These are phyloP conservation scores for Lodderomyces margitis DNA, from an alignment of 1,139 yeast genomes.

Conservation along the genomic window DNA sequence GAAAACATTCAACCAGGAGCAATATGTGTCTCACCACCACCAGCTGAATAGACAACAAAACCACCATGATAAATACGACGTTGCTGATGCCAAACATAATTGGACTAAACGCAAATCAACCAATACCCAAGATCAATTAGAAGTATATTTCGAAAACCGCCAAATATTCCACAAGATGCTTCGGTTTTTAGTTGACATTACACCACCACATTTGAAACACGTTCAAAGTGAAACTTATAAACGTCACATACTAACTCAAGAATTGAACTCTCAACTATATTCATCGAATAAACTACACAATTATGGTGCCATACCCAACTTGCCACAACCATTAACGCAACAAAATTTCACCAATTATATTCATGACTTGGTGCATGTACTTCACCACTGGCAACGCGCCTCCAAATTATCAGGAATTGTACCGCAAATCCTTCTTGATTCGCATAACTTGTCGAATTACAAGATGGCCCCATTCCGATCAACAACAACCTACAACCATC, in stretches of 20 bases:
- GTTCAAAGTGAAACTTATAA: conserved; percentile 11
- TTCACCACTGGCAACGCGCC: conserved; percentile 33
- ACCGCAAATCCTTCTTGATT: conserved; percentile 38
- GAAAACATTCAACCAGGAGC: conserved; percentile 27
- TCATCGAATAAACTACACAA: conserved; percentile 14
- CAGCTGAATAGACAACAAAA: neutral
- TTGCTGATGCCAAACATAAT: conserved; percentile 22
- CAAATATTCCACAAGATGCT: conserved; percentile 31
- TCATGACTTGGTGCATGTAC: conserved; percentile 36
- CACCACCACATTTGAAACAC: conserved; percentile 30
- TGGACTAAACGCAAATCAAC: conserved; percentile 23
- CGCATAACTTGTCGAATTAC: conserved; percentile 36
- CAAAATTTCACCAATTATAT: conserved; percentile 37
- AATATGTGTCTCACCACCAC: neutral
- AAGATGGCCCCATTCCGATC: conserved; percentile 32
- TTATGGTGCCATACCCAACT: conserved; percentile 32
- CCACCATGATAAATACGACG: conserved; percentile 20
- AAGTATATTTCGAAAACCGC: conserved; percentile 28
- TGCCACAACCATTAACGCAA: conserved; percentile 29
- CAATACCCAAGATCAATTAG: conserved; percentile 21
- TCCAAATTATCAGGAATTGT: conserved; percentile 40
- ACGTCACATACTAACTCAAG: conserved; percentile 10
- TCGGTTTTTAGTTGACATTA: conserved; percentile 29
- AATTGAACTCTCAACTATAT: conserved; percentile 9
- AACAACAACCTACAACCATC: conserved; percentile 38